Evolutionary conservation across 345 rosid species (phyloP), one percentile per base, ranked within the genome.

Genomic region (Gynandropsis gynandra): DNA sequence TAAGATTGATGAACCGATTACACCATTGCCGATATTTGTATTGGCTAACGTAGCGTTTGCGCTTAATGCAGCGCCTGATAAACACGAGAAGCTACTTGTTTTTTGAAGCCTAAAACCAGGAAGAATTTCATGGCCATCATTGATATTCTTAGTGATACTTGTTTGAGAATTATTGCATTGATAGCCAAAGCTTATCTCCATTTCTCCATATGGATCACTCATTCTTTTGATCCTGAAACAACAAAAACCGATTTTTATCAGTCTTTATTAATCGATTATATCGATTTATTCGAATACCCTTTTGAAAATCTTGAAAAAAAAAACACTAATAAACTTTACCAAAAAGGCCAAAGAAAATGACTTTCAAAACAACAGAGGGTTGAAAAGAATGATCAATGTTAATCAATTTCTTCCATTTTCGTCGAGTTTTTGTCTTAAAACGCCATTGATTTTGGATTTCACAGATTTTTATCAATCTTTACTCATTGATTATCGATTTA

Each of bases 41-140:
- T 92, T 87, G 42, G 95, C 98, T 61, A 92, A 73, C 9, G 98
- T 82, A 15, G 98, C 90, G 79, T 87, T 92, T 36, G 96, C 98
- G 59, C 96, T 85, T 60, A 92, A 50, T 47, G 88, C 96, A 42
- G 96, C 98, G 56, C 98, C 98, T n/a, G 98, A 81, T 54, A 87
- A 70, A 73, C 95, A 87, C 67, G 98, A 76, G 74, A 92, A 82
- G 46, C 94, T 78, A 56, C 94, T 76, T 0, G 74, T 75, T 74
- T 74, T 85, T 0, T 65, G 79, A 47, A 80, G 44, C 59, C 74
- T 69, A 42, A 73, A 59, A 18, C 79, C 78, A 8, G 17, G 53
- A 14, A 45, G 66, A 63, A 65, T 46, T 61, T 68, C 77, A 63
- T 34, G 59, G 8, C 39, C 64, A 31, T 64, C 42, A 20, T 10